Evolutionary conservation across 257 asterid species (phyloP).

Genomic region (Galeopsis tetrahit): DNA sequence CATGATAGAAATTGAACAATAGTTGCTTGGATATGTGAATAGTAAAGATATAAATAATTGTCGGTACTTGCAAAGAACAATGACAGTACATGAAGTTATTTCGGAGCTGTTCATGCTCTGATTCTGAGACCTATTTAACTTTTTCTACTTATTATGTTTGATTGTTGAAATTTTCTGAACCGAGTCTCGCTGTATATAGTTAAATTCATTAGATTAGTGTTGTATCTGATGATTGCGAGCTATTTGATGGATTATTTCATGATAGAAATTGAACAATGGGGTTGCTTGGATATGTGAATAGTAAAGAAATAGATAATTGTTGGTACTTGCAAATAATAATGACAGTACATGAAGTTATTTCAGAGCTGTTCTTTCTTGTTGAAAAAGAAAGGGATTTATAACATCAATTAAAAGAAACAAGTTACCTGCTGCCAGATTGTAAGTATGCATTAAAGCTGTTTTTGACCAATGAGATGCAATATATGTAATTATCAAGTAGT

Average conservation of each 20-base stretch:
- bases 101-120: neutral
- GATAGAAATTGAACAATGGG: neutral
- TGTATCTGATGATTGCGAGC: conserved; percentile 18
- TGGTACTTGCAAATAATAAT: neutral
- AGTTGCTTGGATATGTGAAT: conserved; percentile 15
- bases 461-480: neutral
- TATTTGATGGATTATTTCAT: neutral
- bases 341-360: neutral
- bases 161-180: too few species aligned
- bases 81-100: neutral
- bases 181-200: too few species aligned
- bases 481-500: neutral
- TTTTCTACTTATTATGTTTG: conserved; percentile 9
- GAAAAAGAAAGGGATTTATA: conserved; percentile 12
- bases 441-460: neutral
- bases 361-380: neutral
- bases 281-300: conserved; percentile 20
- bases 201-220: neutral
- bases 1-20: neutral
- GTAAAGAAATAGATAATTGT: conserved; percentile 16
- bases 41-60: conserved; percentile 18
- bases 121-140: conserved; percentile 30
- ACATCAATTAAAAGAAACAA: neutral
- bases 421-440: conserved; percentile 15
- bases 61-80: neutral